These are phyloP conservation scores for Hypoxylon crocopeplum DNA, from an alignment of 495 filamentous ascomycete genomes.

Conservation along the genomic window DNA sequence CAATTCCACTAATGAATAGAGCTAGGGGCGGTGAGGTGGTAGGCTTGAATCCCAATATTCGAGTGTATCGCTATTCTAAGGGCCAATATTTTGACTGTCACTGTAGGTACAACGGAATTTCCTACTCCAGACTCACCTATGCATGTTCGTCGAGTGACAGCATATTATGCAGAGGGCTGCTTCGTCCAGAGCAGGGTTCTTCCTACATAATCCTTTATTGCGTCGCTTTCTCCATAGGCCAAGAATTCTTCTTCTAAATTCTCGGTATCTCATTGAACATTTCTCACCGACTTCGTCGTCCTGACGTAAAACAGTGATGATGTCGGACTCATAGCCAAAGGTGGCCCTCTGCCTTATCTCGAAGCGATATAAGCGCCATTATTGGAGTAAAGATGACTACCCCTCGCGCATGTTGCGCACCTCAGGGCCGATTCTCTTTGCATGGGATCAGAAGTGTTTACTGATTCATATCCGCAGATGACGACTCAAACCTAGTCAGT, in stretches of 20 bases:
- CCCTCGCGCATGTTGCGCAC: not conserved
- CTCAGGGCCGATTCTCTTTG: not conserved
- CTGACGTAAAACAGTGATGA: not conserved
- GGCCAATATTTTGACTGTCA: constrained; percentile 92
- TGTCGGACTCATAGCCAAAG: not conserved
- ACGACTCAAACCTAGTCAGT: constrained; percentile 38
- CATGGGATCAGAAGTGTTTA: not conserved
- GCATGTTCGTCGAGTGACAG: constrained; percentile 3
- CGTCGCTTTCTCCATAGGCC: not conserved
- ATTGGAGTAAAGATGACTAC: not conserved
- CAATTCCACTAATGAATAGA: constrained; percentile 17
- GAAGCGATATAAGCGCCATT: not conserved
- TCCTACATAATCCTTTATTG: constrained; percentile 1
- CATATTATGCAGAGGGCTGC: constrained; percentile 6
- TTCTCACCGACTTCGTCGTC: not conserved
- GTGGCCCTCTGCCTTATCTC: not conserved
- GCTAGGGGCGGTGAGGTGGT: constrained; percentile 82
- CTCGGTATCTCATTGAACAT: not conserved
- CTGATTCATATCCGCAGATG: constrained; percentile 30
- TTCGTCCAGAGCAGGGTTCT: not conserved
- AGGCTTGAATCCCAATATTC: constrained; percentile 89
- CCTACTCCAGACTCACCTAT: no score
- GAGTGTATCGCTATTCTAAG: constrained; percentile 87
- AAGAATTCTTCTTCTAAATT: not conserved
- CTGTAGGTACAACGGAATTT: constrained; percentile 63